These are phyloP conservation scores for Peronospora belbahrii DNA, from an alignment of 352 stramenopile species.

Conservation along the genomic window DNA sequence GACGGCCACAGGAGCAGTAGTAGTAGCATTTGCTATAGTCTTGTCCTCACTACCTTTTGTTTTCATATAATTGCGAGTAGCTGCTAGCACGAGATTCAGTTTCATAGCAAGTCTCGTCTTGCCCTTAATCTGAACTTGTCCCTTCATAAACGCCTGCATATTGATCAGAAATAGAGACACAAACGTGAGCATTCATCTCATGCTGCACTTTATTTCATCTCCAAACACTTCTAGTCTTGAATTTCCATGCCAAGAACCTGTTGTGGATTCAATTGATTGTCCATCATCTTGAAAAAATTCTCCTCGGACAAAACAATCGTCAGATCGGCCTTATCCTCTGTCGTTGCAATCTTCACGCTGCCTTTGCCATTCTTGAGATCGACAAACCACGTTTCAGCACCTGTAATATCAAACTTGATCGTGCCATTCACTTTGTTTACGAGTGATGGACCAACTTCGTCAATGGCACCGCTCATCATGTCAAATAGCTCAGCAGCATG, in stretches of 20 bases:
- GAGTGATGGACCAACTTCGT: slow-evolving; percentile 58
- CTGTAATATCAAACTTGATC: slow-evolving; percentile 76
- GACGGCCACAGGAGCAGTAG: slow-evolving; percentile 8
- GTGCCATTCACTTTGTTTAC: slow-evolving; percentile 68
- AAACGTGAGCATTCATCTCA: slow-evolving; percentile 4
- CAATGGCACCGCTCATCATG: slow-evolving; percentile 58
- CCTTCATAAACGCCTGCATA: slow-evolving; percentile 88
- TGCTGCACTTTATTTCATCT: no score
- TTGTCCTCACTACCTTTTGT: slow-evolving; percentile 33
- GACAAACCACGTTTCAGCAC: slow-evolving; percentile 61
- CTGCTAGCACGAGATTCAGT: slow-evolving; percentile 85
- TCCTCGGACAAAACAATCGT: slow-evolving; percentile 69
- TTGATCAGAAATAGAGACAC: not conserved
- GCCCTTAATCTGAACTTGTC: slow-evolving; percentile 91
- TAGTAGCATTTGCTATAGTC: slow-evolving; percentile 13
- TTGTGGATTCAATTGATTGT: slow-evolving; percentile 89
- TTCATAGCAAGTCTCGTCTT: slow-evolving; percentile 94
- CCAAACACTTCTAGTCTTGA: no score
- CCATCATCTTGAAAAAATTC: slow-evolving; percentile 73
- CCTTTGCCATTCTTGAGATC: slow-evolving; percentile 73
- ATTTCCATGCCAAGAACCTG: no score
- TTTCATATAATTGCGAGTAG: slow-evolving; percentile 74
- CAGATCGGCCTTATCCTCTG: slow-evolving; percentile 60
- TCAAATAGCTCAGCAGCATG: slow-evolving; percentile 59
- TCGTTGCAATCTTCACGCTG: slow-evolving; percentile 39